A percentile compares a stretch with the other conserved stretches of the same genome.
phyloP scores from a whole-genome alignment of 2,329 filamentous ascomycete species.

The Phoma sp. region DNA sequence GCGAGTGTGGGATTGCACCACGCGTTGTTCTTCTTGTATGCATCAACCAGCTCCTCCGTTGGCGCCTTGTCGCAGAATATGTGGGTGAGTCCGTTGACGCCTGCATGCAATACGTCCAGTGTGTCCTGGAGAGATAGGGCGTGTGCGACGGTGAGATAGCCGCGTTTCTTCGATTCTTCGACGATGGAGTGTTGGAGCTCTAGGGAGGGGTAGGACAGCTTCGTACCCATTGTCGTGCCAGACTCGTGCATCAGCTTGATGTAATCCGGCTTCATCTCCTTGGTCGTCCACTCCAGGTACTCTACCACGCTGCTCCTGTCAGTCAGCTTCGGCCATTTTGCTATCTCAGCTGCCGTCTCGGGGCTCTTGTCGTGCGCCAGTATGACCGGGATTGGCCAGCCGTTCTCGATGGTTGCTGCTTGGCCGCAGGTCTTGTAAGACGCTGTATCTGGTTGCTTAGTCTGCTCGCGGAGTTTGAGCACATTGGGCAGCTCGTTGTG shows the following conservation, averaged over 20 bases:
- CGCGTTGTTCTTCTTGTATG: slow-evolving; percentile 52
- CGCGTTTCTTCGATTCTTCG: slow-evolving; percentile 47
- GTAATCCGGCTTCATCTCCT: slow-evolving; percentile 55
- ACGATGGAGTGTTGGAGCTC: slow-evolving; percentile 57
- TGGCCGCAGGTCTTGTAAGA: slow-evolving; percentile 59
- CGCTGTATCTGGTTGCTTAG: slow-evolving; percentile 47
- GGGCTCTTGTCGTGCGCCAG: slow-evolving; percentile 48
- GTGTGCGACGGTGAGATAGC: slow-evolving; percentile 52
- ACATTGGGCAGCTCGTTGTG: slow-evolving; percentile 48
- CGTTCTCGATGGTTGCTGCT: slow-evolving; percentile 60
- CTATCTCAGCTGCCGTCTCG: slow-evolving; percentile 50
- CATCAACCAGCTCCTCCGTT: slow-evolving; percentile 50
- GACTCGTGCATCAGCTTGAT: slow-evolving; percentile 62
- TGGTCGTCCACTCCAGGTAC: slow-evolving; percentile 52
- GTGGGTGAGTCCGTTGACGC: slow-evolving; percentile 55
- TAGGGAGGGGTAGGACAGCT: slow-evolving; percentile 51
- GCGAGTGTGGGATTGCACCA: slow-evolving; percentile 55
- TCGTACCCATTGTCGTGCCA: slow-evolving; percentile 50
- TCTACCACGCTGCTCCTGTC: slow-evolving; percentile 51
- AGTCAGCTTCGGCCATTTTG: slow-evolving; percentile 57
- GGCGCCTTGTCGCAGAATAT: slow-evolving; percentile 52
- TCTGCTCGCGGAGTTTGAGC: slow-evolving; percentile 37
- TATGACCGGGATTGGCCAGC: slow-evolving; percentile 59
- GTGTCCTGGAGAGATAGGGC: slow-evolving; percentile 51
- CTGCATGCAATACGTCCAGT: slow-evolving; percentile 51